phyloP scores from a whole-genome alignment of 2,329 filamentous ascomycete genomes.

The Beauveria pseudobassiana region DNA sequence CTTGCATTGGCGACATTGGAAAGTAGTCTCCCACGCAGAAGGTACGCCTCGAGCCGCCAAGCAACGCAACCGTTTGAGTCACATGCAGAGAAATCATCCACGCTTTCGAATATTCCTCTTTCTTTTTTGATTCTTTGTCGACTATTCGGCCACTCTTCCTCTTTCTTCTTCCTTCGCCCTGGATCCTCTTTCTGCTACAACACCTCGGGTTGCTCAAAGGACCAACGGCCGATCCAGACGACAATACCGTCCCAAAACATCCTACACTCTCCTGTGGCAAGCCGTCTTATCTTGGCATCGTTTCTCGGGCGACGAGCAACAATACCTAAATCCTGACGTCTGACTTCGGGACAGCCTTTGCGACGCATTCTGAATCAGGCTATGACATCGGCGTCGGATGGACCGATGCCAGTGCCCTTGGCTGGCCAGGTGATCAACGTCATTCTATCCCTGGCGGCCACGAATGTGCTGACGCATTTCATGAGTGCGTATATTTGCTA shows the following conservation, averaged over 20 bases:
- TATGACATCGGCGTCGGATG: conserved; percentile 1
- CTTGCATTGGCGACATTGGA: neutral
- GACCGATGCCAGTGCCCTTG: conserved; percentile 21
- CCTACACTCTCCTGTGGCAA: neutral
- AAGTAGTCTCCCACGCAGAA: neutral
- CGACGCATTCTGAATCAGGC: neutral
- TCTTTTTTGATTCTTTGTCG: neutral
- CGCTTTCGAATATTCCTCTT: neutral
- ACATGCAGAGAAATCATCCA: too few species aligned
- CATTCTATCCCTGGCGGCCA: conserved; percentile 26
- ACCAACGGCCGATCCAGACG: neutral
- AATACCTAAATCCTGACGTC: neutral
- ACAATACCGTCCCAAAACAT: neutral
- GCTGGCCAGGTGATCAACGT: conserved; percentile 29
- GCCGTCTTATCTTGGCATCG: too few species aligned
- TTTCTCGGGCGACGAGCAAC: neutral
- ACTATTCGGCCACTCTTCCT: neutral
- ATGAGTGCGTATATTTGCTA: conserved; percentile 22
- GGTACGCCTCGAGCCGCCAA: neutral
- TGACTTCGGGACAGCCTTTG: too few species aligned
- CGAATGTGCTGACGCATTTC: conserved; percentile 28
- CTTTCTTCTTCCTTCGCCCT: neutral
- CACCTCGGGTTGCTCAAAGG: neutral
- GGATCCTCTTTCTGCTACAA: neutral
- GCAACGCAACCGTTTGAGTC: neutral